These are phyloP conservation scores for Hypoxylon sp. DNA, from an alignment of 2,329 filamentous ascomycete genomes.

Conservation along the genomic window DNA sequence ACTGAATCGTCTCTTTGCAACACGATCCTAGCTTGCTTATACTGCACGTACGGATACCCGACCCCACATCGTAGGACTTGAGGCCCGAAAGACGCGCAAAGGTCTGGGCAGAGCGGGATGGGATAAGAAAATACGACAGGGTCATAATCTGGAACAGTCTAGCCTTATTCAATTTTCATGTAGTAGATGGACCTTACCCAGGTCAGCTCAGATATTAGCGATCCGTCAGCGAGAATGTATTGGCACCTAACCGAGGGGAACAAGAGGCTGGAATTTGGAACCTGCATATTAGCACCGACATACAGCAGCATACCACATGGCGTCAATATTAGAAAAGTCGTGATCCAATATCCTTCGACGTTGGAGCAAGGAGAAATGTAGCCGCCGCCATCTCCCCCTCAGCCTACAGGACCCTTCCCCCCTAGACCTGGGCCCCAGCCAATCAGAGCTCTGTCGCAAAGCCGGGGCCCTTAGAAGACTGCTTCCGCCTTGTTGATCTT, in stretches of 20 bases:
- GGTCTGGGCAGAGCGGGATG: conserved; percentile 32
- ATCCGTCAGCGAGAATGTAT: conserved; percentile 20
- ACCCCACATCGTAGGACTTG: conserved; percentile 43
- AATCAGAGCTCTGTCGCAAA: conserved; percentile 41
- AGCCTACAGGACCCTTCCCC: conserved; percentile 23
- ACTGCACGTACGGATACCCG: conserved; percentile 28
- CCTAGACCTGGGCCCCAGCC: conserved; percentile 18
- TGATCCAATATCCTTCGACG: conserved; percentile 16
- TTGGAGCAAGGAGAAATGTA: conserved; percentile 25
- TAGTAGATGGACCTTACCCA: conserved; percentile 31
- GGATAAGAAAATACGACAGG: conserved; percentile 23
- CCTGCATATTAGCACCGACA: conserved; percentile 26
- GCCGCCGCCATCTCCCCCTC: conserved; percentile 21
- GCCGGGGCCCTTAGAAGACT: conserved; percentile 18
- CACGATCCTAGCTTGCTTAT: conserved; percentile 21
- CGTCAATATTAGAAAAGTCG: conserved; percentile 10
- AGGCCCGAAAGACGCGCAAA: conserved; percentile 43
- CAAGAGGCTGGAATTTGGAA: conserved; percentile 31
- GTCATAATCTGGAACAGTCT: conserved; percentile 36
- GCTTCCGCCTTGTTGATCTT: conserved; percentile 38
- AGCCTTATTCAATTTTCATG: conserved; percentile 23
- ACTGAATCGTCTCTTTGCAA: conserved; percentile 15
- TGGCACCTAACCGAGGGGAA: conserved; percentile 10
- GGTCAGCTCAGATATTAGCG: conserved; percentile 23
- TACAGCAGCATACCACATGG: conserved; percentile 27